Conservation (phyloP, 2,329 filamentous ascomycete genomes). For the Neonectria ditissima region DNA sequence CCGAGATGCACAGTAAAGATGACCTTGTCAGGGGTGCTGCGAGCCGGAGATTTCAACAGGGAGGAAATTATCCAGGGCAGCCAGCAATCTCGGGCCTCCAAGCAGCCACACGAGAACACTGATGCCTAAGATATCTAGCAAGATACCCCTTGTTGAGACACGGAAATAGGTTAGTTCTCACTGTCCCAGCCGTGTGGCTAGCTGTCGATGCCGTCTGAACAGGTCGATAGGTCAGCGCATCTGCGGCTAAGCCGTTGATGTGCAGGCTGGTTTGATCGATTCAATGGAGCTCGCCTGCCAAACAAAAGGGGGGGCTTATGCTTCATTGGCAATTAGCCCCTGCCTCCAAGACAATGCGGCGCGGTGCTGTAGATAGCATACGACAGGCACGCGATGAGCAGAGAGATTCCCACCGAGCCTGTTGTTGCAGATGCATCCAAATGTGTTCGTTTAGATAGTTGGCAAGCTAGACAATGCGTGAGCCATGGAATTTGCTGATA, state of each 20-base stretch:
- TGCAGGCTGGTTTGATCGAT: slow-evolving; percentile 21
- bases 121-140: not conserved
- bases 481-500: not conserved
- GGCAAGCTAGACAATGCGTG: not conserved
- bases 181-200: not conserved
- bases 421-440: not conserved
- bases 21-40: slow-evolving; percentile 32
- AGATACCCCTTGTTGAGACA: not conserved
- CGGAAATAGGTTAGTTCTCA: not conserved
- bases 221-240: not conserved
- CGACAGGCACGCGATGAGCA: not conserved
- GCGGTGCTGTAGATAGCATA: slow-evolving; percentile 11
- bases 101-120: slow-evolving; percentile 20
- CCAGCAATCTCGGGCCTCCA: slow-evolving; percentile 40
- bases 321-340: slow-evolving; percentile 19
- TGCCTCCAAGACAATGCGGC: not conserved
- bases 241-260: not conserved
- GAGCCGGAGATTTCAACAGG: slow-evolving; percentile 31
- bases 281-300: slow-evolving; percentile 9
- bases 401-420: not conserved
- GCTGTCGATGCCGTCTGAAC: slow-evolving; percentile 3
- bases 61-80: slow-evolving; percentile 38
- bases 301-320: slow-evolving; percentile 22
- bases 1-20: not conserved
- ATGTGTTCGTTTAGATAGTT: not conserved